phyloP scores from a whole-genome alignment of 768 basidiomycete genomes.

The Lentinula sp. region DNA sequence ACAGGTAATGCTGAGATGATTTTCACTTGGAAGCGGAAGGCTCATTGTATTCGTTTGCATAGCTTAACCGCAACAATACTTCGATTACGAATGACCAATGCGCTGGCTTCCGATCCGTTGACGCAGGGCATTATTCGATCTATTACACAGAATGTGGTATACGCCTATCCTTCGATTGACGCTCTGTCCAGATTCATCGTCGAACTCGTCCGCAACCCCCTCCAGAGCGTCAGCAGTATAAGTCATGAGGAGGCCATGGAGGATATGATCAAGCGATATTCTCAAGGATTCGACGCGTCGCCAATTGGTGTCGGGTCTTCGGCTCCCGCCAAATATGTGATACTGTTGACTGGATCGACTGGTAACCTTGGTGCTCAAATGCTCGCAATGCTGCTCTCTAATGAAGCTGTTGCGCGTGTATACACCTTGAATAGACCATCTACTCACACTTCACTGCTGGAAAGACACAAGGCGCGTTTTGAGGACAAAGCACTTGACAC shows the following conservation, averaged over 20 bases:
- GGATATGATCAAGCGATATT: slow-evolving; percentile 25
- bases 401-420: slow-evolving; percentile 11
- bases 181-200: slow-evolving; percentile 16
- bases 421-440: slow-evolving; percentile 9
- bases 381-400: slow-evolving; percentile 20
- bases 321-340: slow-evolving; percentile 12
- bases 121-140: neutral
- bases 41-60: neutral
- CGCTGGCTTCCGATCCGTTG: slow-evolving; percentile 18
- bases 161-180: slow-evolving; percentile 19
- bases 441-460: neutral
- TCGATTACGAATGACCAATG: slow-evolving; percentile 26
- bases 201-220: neutral
- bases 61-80: slow-evolving; percentile 20
- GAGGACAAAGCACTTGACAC: slow-evolving; percentile 1
- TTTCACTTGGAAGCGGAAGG: neutral
- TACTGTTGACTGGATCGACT: slow-evolving; percentile 34
- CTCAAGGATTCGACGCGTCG: neutral
- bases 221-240: neutral
- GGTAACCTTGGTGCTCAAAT: slow-evolving; percentile 32
- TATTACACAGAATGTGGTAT: slow-evolving; percentile 17
- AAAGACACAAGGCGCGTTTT: slow-evolving; percentile 19
- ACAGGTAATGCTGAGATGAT: slow-evolving; percentile 11
- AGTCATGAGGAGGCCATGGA: slow-evolving; percentile 23
- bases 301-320: no score